Evolutionary conservation across 129 eudicot species (phyloP), one percentile per base, ranked within the genome.

Genomic region (Gnaphalium uliginosum): DNA sequence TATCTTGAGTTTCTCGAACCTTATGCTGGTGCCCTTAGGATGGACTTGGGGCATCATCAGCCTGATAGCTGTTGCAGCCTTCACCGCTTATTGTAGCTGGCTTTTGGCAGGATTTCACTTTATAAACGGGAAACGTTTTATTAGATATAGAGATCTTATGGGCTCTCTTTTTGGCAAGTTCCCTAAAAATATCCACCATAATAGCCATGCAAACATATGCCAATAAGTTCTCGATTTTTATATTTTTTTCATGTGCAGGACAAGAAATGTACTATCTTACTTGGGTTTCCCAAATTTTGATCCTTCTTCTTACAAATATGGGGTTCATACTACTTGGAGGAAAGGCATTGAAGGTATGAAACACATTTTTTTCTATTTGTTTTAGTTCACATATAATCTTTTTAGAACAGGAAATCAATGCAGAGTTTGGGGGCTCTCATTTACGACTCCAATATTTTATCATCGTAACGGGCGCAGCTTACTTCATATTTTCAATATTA

Each of bases 21-120:
- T 87, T 2, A 87, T 84, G 79, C 23, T 87, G 82, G 89, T 70
- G 27, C 87, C 92, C 27, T 56, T 87, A 68, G 86, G 92, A 39
- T 87, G 92, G 92, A 80, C 83, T 26, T 87, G 92, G 88, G 92
- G 92, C 29, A 70, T 87, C 65, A 29, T 76, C 6, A 76, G 83
- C 78, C 39, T 87, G 48, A 27, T 82, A 22, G 74, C 68, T 8
- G 68, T 84, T 43, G 92, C 86, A 18, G 59, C 26, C 68, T 84
- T 81, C 78, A 60, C 77, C 8, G 81, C 85, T 19, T 87, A 87
- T 54, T 77, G 81, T 72, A 84, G 81, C 76, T 84, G 92, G 86
- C 85, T 87, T 76, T 77, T 87, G 77, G 92, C 88, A 24, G 89
- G 86, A 25, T 87, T 87, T 76, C 92, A 87, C 74, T 82, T 81